Conservation (phyloP, 352 stramenopile species). For the Aphanomyces invadans region DNA sequence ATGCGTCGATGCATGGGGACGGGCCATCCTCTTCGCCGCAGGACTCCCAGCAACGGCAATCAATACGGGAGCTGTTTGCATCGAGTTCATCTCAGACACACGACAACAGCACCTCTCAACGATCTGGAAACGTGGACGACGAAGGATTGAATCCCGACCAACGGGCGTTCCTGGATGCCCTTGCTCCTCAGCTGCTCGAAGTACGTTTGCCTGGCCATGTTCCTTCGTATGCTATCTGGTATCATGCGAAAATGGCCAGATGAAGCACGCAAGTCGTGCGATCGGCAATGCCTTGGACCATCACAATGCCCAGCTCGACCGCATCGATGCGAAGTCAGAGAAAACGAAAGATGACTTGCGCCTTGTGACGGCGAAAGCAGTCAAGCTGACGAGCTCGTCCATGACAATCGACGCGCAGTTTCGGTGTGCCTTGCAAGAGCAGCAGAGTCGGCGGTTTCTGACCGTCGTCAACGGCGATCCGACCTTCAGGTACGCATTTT, state of each 20-base stretch:
- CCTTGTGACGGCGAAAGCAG: conserved; percentile 52
- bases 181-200: conserved; percentile 12
- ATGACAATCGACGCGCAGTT: conserved; percentile 43
- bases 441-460: conserved; percentile 43
- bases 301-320: conserved; percentile 57
- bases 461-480: conserved; percentile 51
- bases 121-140: background rate
- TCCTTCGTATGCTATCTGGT: conserved; percentile 37
- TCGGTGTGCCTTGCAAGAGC: conserved; percentile 65
- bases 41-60: background rate
- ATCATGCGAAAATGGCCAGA: conserved; percentile 28
- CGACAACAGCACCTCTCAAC: background rate
- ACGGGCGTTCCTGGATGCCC: background rate
- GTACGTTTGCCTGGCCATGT: conserved; percentile 13
- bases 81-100: background rate
- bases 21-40: background rate
- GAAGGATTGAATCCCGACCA: background rate
- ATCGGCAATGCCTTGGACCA: conserved; percentile 49
- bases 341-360: conserved; percentile 62
- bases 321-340: conserved; percentile 55
- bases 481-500: conserved; percentile 38
- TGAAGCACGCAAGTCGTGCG: conserved; percentile 59
- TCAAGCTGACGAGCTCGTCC: conserved; percentile 38
- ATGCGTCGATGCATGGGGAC: conserved; percentile 38
- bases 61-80: background rate